These are phyloP conservation scores for Colletotrichum kahawae DNA, from an alignment of 2,329 filamentous ascomycete genomes.

Conservation along the genomic window DNA sequence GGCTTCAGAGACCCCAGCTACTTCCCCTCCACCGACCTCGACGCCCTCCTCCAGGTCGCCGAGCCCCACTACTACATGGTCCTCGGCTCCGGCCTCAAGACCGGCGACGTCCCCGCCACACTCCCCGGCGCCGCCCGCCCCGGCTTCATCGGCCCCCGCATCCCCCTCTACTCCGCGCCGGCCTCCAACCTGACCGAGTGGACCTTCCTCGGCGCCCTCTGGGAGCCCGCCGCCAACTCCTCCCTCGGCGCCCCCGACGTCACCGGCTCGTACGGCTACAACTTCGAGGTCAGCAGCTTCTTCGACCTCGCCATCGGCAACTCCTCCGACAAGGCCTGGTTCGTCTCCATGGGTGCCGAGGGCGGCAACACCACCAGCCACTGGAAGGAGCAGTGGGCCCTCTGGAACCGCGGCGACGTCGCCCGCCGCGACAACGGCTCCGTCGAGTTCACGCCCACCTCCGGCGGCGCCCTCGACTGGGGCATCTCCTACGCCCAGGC, in stretches of 20 bases:
- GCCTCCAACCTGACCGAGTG: constrained; percentile 20
- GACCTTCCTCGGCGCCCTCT: constrained; percentile 24
- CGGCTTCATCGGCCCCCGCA: constrained; percentile 21
- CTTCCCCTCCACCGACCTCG: constrained; percentile 19
- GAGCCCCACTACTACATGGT: constrained; percentile 24
- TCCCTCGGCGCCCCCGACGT: constrained; percentile 19
- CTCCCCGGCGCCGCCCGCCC: constrained; percentile 22
- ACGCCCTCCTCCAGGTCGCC: constrained; percentile 6
- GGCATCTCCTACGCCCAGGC: constrained; percentile 22
- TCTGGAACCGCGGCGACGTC: constrained; percentile 22
- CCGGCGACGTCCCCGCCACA: constrained; percentile 10
- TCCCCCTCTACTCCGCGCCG: constrained; percentile 21
- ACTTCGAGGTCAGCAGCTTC: constrained; percentile 23
- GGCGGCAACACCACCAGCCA: constrained; percentile 22
- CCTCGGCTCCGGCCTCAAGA: constrained; percentile 22
- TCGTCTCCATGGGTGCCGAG: constrained; percentile 17
- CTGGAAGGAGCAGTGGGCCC: constrained; percentile 22
- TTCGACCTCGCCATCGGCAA: constrained; percentile 19
- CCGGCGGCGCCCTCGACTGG: constrained; percentile 22
- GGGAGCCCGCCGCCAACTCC: constrained; percentile 20
- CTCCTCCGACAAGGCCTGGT: constrained; percentile 21
- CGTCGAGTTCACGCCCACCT: constrained; percentile 16
- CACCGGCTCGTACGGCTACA: constrained; percentile 22
- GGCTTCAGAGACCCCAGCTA: constrained; percentile 23
- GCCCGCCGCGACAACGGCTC: constrained; percentile 21